Evolutionary conservation across 768 basidiomycete genomes (phyloP).

Genomic region (Agaricus subrufescens): DNA sequence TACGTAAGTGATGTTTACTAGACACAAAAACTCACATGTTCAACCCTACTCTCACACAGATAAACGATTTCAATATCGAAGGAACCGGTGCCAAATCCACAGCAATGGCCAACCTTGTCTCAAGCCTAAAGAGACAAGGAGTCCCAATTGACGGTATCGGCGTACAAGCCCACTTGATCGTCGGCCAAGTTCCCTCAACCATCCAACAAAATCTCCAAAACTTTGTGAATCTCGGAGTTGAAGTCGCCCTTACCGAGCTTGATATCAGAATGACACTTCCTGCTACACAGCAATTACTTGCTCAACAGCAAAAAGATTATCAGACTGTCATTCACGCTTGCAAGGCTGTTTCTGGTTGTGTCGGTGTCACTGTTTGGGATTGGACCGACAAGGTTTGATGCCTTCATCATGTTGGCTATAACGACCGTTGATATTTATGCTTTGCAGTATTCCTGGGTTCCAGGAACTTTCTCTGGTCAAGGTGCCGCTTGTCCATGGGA

Average conservation of each 20-base stretch:
- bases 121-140: slow-evolving; percentile 34
- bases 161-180: slow-evolving; percentile 52
- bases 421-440: not conserved
- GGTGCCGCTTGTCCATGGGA: slow-evolving; percentile 36
- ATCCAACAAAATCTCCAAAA: slow-evolving; percentile 42
- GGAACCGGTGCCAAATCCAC: slow-evolving; percentile 47
- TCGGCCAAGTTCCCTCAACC: slow-evolving; percentile 46
- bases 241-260: slow-evolving; percentile 62
- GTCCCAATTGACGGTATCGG: slow-evolving; percentile 57
- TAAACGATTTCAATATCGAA: slow-evolving; percentile 40
- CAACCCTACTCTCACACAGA: slow-evolving; percentile 14
- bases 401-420: not conserved
- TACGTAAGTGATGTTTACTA: slow-evolving; percentile 30
- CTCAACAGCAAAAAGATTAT: slow-evolving; percentile 54
- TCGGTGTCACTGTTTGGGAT: slow-evolving; percentile 42
- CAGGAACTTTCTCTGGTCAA: slow-evolving; percentile 29
- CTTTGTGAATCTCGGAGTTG: slow-evolving; percentile 55
- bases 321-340: slow-evolving; percentile 49
- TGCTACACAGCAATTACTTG: slow-evolving; percentile 38
- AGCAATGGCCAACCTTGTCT: slow-evolving; percentile 48
- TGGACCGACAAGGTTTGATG: slow-evolving; percentile 32
- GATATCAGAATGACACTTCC: slow-evolving; percentile 57
- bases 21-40: no score
- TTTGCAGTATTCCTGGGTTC: slow-evolving; percentile 35
- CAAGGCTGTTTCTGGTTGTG: slow-evolving; percentile 32